Percentiles rank a stretch among this genome's conserved stretches.
Conservation (phyloP, 2,329 filamentous ascomycete species). For the Pseudogymnoascus pannorum region DNA sequence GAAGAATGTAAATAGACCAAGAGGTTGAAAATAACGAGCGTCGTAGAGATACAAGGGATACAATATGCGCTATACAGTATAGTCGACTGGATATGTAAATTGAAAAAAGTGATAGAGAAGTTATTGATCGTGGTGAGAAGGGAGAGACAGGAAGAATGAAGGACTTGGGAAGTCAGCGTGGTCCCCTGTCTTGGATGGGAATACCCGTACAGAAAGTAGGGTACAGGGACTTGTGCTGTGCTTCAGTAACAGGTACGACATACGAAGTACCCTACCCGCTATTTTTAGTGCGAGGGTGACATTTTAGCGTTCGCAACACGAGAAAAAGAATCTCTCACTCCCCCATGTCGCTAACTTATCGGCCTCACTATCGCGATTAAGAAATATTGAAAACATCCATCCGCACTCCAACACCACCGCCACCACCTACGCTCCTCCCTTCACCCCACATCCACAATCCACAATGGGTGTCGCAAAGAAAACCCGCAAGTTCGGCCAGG, state of each 20-base stretch:
- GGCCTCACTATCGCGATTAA: constrained; percentile 10
- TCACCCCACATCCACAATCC: neutral
- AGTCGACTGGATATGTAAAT: neutral
- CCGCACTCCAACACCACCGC: neutral
- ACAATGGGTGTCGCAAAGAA: constrained; percentile 82
- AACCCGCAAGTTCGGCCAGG: constrained; percentile 81
- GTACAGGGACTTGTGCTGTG: neutral
- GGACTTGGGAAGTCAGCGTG: neutral
- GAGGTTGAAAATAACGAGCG: neutral
- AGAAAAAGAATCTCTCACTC: constrained; percentile 1
- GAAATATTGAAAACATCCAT: constrained; percentile 4
- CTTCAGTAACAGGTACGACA: neutral
- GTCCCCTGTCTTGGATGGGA: constrained; percentile 5
- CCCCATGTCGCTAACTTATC: constrained; percentile 6
- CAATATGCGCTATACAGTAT: neutral
- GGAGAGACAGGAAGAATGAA: neutral
- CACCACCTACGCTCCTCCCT: neutral
- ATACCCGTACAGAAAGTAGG: neutral
- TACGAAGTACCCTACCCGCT: neutral
- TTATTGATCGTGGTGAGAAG: constrained; percentile 1
- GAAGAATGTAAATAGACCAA: neutral
- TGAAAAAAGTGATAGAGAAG: neutral
- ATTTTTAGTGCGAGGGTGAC: constrained; percentile 8
- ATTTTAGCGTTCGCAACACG: constrained; percentile 4
- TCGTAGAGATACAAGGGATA: constrained; percentile 1